Evolutionary conservation across 2,329 filamentous ascomycete genomes (phyloP), one percentile per base, ranked within the genome.

Genomic region (Colletotrichum paranaense): DNA sequence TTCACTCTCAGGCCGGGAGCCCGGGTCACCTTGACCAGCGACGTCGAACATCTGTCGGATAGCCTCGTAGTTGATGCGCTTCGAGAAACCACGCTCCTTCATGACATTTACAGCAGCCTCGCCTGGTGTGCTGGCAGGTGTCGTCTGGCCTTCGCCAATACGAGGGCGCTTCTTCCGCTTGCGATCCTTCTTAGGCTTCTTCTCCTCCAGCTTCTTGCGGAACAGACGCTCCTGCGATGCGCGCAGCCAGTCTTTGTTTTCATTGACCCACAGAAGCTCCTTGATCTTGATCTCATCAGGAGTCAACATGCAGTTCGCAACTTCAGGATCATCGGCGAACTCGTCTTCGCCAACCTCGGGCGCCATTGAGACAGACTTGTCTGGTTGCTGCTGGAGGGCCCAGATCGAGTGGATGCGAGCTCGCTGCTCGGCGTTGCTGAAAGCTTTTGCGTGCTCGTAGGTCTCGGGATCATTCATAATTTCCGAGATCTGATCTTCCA

Each of bases 191-290:
- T 88, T 93, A 68, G 86, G 88, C 76, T 82, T 86, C 78, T 83
- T 88, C 11, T 87, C 88, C 72, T 89, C 89, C 74, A 90, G 85
- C 81, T 95, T 94, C 72, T 92, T 90, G 52, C 93, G 90, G 69
- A 97, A 92, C 7, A 93, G 88, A 82, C 97, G 97, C 73, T 94
- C 91, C 79, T 98, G 95, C 79, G 97, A 93, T 62, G 92, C 90
- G 9, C 96, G 93, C 52, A 99, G 87, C 90, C 95, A 99, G 76
- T 97, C 95, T 80, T 97, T 95, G 82, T 99, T 98, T 80, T 95
- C 92, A 73, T 96, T 95, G 56, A 97, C 92, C 97, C 97, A 99
- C 65, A 98, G 94, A 73, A 92, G 91, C 81, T 98, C 95, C 81
- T 98, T 98, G 79, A 95, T 90, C 42, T 89, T 89, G 2, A 92